Evolutionary conservation across 2,329 filamentous ascomycete genomes (phyloP), one percentile per base, ranked within the genome.

Genomic region (Nigrograna mackinnonii): DNA sequence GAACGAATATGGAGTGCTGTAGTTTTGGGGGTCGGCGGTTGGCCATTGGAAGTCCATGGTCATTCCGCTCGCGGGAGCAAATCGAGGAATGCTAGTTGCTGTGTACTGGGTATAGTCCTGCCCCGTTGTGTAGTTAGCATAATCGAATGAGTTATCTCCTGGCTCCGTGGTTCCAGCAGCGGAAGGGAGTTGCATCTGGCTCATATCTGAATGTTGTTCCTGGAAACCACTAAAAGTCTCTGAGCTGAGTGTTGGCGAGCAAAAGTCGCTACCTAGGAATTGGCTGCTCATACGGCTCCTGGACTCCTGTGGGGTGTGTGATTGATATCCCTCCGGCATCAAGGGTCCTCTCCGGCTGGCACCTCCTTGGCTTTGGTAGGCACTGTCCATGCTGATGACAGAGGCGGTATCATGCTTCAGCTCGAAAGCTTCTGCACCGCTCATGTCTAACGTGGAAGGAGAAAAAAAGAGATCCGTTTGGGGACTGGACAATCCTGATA

Each of bases 381-480:
- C 60, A 53, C 67, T 70, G 55, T 72, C 68, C 68, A 72, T 70
- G 57, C 66, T 69, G 57, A 62, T 68, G 47, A 66, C 66, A 48
- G 67, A 70, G 42, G 56, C 57, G 45, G 60, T 64, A 39, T 68
- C 65, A 47, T 58, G 55, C 58, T 68, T 68, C 31, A 55, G 51
- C 39, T 67, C 61, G 46, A 61, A 62, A 39, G 55, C 46, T 28
- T 69, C 66, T 49, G 57, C 49, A 44, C 53, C 55, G 49, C 55
- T 57, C 59, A 69, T 64, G 39, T 66, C 64, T 53, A 62, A 52
- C 5, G 66, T 61, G 50, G 64, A 52, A 43, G 52, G 56, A 44
- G 58, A 60, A 37, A 41, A 49, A 58, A 66, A 57, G 48, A 69
- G 52, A 47, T 68, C 63, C 59, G 58, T 52, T 49, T 54, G 59